phyloP scores from a whole-genome alignment of 805 yeast genomes.

The Huiozyma sinensis region DNA sequence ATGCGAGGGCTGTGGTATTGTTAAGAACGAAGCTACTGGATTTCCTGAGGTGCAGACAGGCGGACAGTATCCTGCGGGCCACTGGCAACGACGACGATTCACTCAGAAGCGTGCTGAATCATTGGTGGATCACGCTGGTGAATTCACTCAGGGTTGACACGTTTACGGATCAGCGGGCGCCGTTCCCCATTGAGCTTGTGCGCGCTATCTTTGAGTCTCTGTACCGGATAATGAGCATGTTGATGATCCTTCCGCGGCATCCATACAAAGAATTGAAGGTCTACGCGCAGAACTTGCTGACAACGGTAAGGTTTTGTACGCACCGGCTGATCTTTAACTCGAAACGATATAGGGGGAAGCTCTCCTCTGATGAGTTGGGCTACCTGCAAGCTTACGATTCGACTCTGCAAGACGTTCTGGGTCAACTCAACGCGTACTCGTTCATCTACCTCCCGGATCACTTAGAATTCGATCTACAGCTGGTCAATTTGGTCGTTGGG shows the following conservation, averaged over 20 bases:
- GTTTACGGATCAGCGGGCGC: not conserved
- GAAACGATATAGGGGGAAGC: constrained; percentile 6
- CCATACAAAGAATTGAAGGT: constrained; percentile 11
- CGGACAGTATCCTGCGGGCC: not conserved
- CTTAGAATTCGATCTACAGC: constrained; percentile 16
- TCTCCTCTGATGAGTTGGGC: not conserved
- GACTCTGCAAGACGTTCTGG: constrained; percentile 21
- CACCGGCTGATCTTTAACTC: constrained; percentile 18
- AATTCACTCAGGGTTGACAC: constrained; percentile 17
- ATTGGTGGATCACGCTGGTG: constrained; percentile 27
- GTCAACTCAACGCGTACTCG: constrained; percentile 24
- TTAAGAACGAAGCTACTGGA: not conserved
- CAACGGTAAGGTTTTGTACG: constrained; percentile 21
- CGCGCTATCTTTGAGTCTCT: constrained; percentile 18
- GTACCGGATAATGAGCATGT: constrained; percentile 22
- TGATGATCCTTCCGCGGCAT: constrained; percentile 10
- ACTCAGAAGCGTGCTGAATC: constrained; percentile 15
- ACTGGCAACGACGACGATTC: not conserved
- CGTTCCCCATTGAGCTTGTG: constrained; percentile 19
- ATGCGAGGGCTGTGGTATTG: constrained; percentile 2
- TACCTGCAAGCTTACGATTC: constrained; percentile 12
- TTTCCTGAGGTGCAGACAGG: not conserved
- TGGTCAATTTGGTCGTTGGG: not conserved
- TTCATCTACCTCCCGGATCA: constrained; percentile 22
- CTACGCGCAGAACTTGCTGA: constrained; percentile 18